These are phyloP conservation scores for Allomyces javanicus DNA, from an alignment of 192 early-diverging fungal genomes.

Conservation along the genomic window DNA sequence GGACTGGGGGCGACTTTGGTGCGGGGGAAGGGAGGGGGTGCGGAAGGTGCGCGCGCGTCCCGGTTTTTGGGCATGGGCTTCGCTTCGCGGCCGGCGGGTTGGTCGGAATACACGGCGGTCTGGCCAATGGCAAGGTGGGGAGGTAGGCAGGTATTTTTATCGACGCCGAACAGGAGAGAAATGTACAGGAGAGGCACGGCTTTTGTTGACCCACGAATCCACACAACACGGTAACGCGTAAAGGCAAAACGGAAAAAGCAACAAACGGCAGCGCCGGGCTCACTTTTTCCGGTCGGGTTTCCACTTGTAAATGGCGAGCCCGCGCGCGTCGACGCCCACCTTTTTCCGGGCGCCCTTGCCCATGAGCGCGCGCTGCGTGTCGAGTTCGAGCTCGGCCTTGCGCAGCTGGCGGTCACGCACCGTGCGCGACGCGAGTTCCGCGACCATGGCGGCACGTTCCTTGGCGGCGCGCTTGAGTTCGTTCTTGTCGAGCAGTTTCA, in stretches of 20 bases:
- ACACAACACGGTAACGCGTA: too few relatives aligned
- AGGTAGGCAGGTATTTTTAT: too few relatives aligned
- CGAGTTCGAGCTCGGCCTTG: conserved; percentile 53
- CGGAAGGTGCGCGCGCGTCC: too few relatives aligned
- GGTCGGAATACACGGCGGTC: too few relatives aligned
- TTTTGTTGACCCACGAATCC: too few relatives aligned
- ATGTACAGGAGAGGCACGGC: too few relatives aligned
- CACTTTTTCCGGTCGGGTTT: conserved; percentile 10
- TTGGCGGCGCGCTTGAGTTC: conserved; percentile 16
- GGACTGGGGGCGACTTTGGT: too few relatives aligned
- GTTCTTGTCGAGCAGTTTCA: background rate
- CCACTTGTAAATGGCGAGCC: conserved; percentile 84
- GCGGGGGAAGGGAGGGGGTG: too few relatives aligned
- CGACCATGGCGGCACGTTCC: conserved; percentile 25
- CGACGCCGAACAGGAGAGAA: too few relatives aligned
- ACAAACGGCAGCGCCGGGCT: background rate
- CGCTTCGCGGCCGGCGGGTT: too few relatives aligned
- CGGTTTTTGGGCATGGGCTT: too few relatives aligned
- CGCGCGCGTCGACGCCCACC: conserved; percentile 59
- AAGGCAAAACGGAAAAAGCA: background rate
- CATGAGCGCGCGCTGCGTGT: conserved; percentile 54
- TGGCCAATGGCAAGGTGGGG: too few relatives aligned
- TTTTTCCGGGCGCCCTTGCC: conserved; percentile 60
- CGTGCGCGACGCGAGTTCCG: conserved; percentile 53
- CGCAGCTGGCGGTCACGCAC: conserved; percentile 55